Base-by-base conservation (phyloP, 2,329 filamentous ascomycete genomes). In the Bipolaris victoriae region DNA sequence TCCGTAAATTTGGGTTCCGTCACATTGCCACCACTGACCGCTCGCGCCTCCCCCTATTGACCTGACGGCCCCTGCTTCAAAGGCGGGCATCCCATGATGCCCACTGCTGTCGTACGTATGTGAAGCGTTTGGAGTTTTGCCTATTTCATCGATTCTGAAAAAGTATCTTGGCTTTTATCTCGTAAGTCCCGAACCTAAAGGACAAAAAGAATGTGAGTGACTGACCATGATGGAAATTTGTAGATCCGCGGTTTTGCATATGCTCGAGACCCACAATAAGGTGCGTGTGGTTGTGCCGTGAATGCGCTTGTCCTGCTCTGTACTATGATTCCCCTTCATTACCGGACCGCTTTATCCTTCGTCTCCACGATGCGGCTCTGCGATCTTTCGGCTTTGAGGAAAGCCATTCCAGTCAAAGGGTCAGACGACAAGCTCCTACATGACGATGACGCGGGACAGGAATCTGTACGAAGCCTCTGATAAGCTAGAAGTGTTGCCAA, bases 321-420 rank as follows among this genome's bases (percentile, higher is more conserved):
- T 48, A 22, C 39, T 43, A 39, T 26, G 24, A 20, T 50, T 48
- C 45, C 53, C 37, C 46, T 57, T 64, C 63, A 62, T 52, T 37
- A 47, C 33, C 47, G 35, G 52, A 55, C 40, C 45, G 33, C 66
- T 75, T 74, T 75, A 75, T 72, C 64, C 37, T 61, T 53, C 33
- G 5, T 7, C 11, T 29, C 47, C 55, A 16, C 37, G 15, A 60
- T 75, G 72, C 64, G 72, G 72, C 72, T 75, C 72, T 75, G 72
- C 72, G 62, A 45, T 45, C 31, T 13, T 3, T 20, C 48, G n/a
- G 11, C 51, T 36, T 29, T 4, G 53, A 39, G 35, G 16, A 52
- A 54, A 59, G 43, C 29, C 48, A 64, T 58, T 46, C 59, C 41
- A 47, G 58, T 57, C 53, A 15, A 40, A 52, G 37, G 63, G 66